Evolutionary conservation across 2,329 filamentous ascomycete species (phyloP), one percentile per base, ranked within the genome.

Genomic region (Exophiala dermatitidis): DNA sequence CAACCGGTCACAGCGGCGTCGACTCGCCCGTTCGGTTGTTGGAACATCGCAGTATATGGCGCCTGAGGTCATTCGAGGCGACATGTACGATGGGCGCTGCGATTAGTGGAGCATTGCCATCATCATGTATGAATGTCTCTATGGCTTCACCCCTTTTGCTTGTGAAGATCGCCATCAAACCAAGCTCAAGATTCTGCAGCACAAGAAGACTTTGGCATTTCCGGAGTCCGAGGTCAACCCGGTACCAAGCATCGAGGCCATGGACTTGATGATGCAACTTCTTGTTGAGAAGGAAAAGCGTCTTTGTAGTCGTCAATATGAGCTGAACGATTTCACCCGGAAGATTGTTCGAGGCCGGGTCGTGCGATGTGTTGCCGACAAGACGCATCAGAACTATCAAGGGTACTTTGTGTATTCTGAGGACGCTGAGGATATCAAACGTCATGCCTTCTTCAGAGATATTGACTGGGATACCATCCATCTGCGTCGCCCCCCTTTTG

Each of bases 1-100:
- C 42, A 84, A 89, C 64, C 76, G 77, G 10, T 79, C 77, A 57
- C 80, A 85, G 29, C 85, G 83, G 61, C 82, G 89, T 37, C 80
- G 80, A 33, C 78, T 88, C 33, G 91, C 91, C 1, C 81, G 84
- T 61, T 95, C 90, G 43, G 83, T 95, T 1, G 91, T 97, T 7
- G 91, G 91, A 2, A 97, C 93, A 2, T 95, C 90, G 67, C 91
- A 96, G 67, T 97, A 97, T 73, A 97, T 96, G 93, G 91, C 93
- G 0, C 91, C 91, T 1, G 93, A 97, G 72, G 88, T 97, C 12
- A 84, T 96, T 53, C 76, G 80, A 60, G 88, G 90, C 30, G 80
- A 89, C 46, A 73, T 78, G 36, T 97, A 97, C 68, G 93, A 97
- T 70, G 91, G 88, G 31, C 80, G 91, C 65, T 97, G 91, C 71